Percentiles rank a stretch among this genome's conserved stretches.
phyloP scores from a whole-genome alignment of 2,329 filamentous ascomycete species.

The Cyphellophora europaea region DNA sequence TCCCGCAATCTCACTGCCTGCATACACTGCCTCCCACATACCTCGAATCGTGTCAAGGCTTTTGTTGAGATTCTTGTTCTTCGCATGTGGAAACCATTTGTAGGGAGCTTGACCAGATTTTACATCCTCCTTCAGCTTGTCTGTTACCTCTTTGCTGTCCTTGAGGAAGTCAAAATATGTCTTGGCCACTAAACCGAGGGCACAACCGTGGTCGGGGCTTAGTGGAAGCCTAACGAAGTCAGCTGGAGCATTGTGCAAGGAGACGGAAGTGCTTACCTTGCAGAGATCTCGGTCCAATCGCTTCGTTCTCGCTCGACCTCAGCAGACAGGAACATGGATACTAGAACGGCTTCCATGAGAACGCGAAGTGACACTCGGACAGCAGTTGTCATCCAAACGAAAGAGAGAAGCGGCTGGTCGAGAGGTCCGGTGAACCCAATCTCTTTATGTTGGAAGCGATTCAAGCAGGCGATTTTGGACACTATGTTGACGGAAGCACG shows the following conservation, averaged over 20 bases:
- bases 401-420: conserved; percentile 79
- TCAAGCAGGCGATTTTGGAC: conserved; percentile 74
- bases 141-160: conserved; percentile 12
- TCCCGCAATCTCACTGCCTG: background rate
- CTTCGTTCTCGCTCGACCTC: conserved; percentile 63
- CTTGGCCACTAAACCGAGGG: conserved; percentile 38
- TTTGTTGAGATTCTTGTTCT: conserved; percentile 29
- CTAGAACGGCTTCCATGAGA: conserved; percentile 71
- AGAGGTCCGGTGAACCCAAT: conserved; percentile 93
- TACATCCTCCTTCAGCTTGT: conserved; percentile 7
- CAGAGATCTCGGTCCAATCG: conserved; percentile 60
- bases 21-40: conserved; percentile 52
- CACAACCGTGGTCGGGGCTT: conserved; percentile 35
- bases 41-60: conserved; percentile 53
- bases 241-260: conserved; percentile 7
- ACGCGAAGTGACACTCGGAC: conserved; percentile 74
- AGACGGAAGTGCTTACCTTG: conserved; percentile 47
- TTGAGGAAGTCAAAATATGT: conserved; percentile 36
- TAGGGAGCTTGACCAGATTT: conserved; percentile 16
- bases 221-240: conserved; percentile 29
- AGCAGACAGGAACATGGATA: conserved; percentile 70
- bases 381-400: conserved; percentile 71
- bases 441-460: conserved; percentile 66
- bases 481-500: conserved; percentile 56
- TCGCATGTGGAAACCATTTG: conserved; percentile 15